Evolutionary conservation across 2,329 filamentous ascomycete genomes (phyloP), one percentile per base, ranked within the genome.

Genomic region (Coniochaeta sp.): DNA sequence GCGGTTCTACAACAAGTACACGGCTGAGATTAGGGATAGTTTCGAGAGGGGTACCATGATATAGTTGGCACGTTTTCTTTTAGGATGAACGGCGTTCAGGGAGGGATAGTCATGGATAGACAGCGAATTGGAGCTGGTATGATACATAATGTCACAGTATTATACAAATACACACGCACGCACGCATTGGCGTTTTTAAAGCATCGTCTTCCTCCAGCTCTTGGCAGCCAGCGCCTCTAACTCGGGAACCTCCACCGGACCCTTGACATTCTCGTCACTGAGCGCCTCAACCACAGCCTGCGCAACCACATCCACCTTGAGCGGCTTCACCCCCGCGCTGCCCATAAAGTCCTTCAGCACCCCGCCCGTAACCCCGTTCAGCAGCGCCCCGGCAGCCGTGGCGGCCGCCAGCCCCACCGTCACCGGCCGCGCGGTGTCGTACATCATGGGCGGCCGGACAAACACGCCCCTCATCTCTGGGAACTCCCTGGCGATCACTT

Each of bases 1-100:
- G 59, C 83, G 95, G 66, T 99, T 98, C 79, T 99, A 99, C 77
- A 95, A 99, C 78, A 96, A 96, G 80, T 99, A 99, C 75, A 99
- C 95, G 54, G 87, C 90, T 34, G 95, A 99, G 74, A 98, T 99
- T 68, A 82, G 95, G 71, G 95, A 99, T 71, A 97, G 90, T 74
- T 99, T 99, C 73, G 95, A 99, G 82, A 85, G 95, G 65, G 95
- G 95, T 19, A 98, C 95, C 3, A 96, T 96, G 84, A 95, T 98
- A 73, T 98, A 57, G 24, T 58, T 57, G 54, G 40, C 36, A 40
- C 40, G 40, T n/a, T 38, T 40, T 34, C 57, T 4, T 32, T 9
- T 30, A 61, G 32, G 38, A 58, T 59, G 42, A 55, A 44, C 17
- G 42, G 17, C 6, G 42, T 47, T 26, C 22, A 47, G 42, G 42